Conservation (phyloP, 2,329 filamentous ascomycete genomes). For the Xylaria sp. region DNA sequence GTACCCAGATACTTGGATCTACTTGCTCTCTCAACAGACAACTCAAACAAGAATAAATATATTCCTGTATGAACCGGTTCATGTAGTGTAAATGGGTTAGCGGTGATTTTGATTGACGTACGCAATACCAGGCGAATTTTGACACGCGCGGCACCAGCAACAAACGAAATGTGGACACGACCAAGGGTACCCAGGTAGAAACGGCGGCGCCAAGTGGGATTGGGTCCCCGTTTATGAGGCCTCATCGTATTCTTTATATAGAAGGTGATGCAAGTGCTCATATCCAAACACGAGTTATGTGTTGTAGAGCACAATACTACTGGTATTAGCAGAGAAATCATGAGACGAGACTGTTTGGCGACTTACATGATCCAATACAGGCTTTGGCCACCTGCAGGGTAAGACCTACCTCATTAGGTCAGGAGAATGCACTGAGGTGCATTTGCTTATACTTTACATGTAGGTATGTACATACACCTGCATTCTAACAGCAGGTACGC, state of each 20-base stretch:
- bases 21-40: neutral
- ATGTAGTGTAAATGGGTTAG: neutral
- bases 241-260: conserved; percentile 31
- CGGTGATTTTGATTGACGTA: neutral
- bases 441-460: neutral
- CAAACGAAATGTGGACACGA: conserved; percentile 13
- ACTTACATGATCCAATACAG: neutral
- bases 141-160: conserved; percentile 10
- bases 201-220: conserved; percentile 26
- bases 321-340: no score
- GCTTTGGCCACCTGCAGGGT: neutral
- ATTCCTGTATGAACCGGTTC: neutral
- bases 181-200: conserved; percentile 12
- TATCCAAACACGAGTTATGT: conserved; percentile 25
- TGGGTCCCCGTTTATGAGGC: conserved; percentile 25
- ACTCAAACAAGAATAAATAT: neutral
- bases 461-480: conserved; percentile 2
- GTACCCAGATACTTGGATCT: no score
- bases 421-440: conserved; percentile 5
- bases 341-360: neutral
- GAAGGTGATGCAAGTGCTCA: conserved; percentile 18
- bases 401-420: neutral
- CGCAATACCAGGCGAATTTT: neutral
- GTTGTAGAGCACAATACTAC: neutral
- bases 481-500: conserved; percentile 1